A percentile compares a stretch with the other conserved stretches of the same genome.
phyloP scores from a whole-genome alignment of 371 early-diverging fungal species.

The Smittium mucronatum region DNA sequence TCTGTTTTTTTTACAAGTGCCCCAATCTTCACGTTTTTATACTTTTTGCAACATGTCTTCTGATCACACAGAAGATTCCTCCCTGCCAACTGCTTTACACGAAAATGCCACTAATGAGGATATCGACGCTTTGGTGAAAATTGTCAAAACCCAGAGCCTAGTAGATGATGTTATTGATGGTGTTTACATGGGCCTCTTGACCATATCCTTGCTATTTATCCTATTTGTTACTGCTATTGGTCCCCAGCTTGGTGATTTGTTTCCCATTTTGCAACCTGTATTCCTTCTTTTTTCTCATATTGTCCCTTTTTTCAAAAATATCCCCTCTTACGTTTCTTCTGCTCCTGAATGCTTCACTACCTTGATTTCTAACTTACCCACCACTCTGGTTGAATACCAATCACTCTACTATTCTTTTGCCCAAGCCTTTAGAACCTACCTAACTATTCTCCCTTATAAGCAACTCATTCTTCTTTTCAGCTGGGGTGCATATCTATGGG shows the following conservation, averaged over 20 bases:
- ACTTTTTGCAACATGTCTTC: too few relatives aligned
- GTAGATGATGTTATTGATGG: slow-evolving; percentile 34
- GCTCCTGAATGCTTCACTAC: slow-evolving; percentile 2
- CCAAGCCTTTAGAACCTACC: neutral
- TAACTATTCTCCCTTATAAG: slow-evolving; percentile 52
- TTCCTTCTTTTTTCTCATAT: slow-evolving; percentile 16
- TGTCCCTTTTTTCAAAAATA: slow-evolving; percentile 6
- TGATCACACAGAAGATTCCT: too few relatives aligned
- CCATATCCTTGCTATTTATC: slow-evolving; percentile 20
- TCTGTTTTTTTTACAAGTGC: too few relatives aligned
- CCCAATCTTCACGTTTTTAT: too few relatives aligned
- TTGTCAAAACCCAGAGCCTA: slow-evolving; percentile 28
- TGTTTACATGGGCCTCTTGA: slow-evolving; percentile 25
- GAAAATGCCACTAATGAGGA: neutral
- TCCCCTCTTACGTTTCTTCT: slow-evolving; percentile 15
- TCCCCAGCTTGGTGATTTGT: slow-evolving; percentile 22
- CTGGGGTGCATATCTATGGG: slow-evolving; percentile 33
- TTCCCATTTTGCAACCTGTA: slow-evolving; percentile 24
- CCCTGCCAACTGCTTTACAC: too few relatives aligned
- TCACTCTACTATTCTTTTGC: neutral
- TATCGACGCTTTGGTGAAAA: slow-evolving; percentile 24
- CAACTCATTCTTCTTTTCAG: slow-evolving; percentile 55
- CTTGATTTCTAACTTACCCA: slow-evolving; percentile 11
- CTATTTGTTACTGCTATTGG: slow-evolving; percentile 21
- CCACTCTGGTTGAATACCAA: slow-evolving; percentile 14